Percentiles rank a stretch among this genome's conserved stretches.
Evolutionary conservation across 441 rosid genomes (phyloP).

Genomic region (Rhodomyrtus psidioides): DNA sequence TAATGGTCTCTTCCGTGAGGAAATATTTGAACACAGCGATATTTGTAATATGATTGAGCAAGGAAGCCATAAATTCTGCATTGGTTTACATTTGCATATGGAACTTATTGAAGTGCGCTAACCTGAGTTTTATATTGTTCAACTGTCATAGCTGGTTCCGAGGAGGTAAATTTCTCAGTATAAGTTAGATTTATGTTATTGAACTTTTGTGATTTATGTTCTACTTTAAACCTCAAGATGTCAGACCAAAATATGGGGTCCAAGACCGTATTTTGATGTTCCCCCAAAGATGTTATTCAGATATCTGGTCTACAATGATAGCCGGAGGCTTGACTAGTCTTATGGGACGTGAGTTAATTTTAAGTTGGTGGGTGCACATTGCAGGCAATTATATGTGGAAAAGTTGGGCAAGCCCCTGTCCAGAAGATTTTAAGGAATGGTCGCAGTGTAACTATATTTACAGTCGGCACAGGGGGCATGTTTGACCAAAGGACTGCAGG

Average conservation of each 20-base stretch:
- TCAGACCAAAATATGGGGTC: not conserved
- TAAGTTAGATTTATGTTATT: not conserved
- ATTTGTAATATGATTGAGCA: not conserved
- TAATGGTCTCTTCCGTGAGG: not conserved
- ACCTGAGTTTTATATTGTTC: not conserved
- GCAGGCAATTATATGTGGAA: constrained; percentile 88
- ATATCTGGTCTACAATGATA: not conserved
- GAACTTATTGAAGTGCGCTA: not conserved
- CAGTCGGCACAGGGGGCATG: constrained; percentile 94
- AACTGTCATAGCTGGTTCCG: not conserved
- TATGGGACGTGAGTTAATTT: not conserved
- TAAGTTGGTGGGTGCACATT: not conserved
- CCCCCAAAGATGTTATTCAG: not conserved
- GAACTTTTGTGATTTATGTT: not conserved
- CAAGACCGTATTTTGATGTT: not conserved
- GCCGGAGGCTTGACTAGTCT: not conserved
- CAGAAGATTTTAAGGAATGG: constrained; percentile 96
- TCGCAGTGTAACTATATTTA: constrained; percentile 69
- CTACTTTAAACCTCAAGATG: not conserved
- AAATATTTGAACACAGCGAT: not conserved
- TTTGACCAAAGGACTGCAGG: constrained; percentile 70
- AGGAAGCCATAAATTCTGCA: not conserved
- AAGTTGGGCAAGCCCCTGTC: constrained; percentile 75
- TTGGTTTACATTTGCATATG: not conserved
- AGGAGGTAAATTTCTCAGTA: not conserved